Evolutionary conservation across 495 filamentous ascomycete genomes (phyloP).

Genomic region (Amniculicola lignicola): DNA sequence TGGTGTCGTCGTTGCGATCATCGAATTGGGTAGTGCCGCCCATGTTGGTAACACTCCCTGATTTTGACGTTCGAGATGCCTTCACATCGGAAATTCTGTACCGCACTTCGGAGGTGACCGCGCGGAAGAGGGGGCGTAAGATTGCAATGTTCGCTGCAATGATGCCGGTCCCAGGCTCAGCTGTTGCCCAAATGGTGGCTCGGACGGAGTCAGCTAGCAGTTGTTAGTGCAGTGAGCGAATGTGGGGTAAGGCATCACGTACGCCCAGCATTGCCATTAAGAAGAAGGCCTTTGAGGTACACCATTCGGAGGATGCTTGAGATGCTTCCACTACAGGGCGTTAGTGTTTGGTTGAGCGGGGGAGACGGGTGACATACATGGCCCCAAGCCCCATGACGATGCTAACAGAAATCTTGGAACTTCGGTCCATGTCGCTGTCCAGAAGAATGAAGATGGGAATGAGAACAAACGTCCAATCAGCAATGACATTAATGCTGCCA

Average conservation of each 20-base stretch:
- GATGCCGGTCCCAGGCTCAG: slow-evolving; percentile 37
- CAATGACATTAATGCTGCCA: slow-evolving; percentile 41
- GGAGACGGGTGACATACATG: slow-evolving; percentile 20
- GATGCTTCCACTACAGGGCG: slow-evolving; percentile 12
- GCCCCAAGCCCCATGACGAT: slow-evolving; percentile 26
- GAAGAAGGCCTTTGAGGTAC: slow-evolving; percentile 29
- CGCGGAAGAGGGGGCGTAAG: slow-evolving; percentile 33
- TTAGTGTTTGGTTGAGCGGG: slow-evolving; percentile 1
- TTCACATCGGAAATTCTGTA: slow-evolving; percentile 7
- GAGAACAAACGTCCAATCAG: slow-evolving; percentile 45
- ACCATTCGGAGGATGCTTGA: slow-evolving; percentile 26
- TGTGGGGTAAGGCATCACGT: background rate
- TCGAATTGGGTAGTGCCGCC: background rate
- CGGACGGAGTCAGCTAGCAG: background rate
- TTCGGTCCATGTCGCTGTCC: slow-evolving; percentile 39
- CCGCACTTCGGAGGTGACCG: slow-evolving; percentile 3
- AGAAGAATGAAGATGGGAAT: slow-evolving; percentile 46
- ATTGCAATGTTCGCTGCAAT: slow-evolving; percentile 32
- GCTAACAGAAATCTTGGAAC: slow-evolving; percentile 24
- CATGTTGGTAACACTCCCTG: background rate
- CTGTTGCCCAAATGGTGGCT: slow-evolving; percentile 32
- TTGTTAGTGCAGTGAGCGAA: background rate
- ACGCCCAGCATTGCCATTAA: slow-evolving; percentile 26
- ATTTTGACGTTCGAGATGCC: background rate
- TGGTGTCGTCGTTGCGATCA: background rate